Conservation (phyloP, 768 basidiomycete species). For the Mycena vulgaris region DNA sequence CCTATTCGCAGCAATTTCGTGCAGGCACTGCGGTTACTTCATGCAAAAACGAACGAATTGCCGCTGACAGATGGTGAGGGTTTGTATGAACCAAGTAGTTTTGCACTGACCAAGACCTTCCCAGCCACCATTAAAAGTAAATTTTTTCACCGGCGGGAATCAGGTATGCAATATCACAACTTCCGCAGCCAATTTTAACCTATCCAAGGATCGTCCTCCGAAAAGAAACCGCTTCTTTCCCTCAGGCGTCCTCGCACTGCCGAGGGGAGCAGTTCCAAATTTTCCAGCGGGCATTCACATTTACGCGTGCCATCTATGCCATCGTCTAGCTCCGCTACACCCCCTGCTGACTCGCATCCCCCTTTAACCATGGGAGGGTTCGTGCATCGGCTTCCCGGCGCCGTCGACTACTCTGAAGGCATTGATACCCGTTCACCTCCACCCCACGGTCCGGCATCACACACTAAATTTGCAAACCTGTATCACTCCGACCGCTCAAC, state of each 20-base stretch:
- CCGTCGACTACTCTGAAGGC: conserved; percentile 2
- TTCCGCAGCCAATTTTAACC: not conserved
- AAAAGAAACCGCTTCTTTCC: conserved; percentile 29
- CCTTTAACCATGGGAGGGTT: conserved; percentile 21
- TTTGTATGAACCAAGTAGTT: no score
- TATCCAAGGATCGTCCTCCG: not conserved
- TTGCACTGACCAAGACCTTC: conserved; percentile 58
- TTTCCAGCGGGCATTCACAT: conserved; percentile 23
- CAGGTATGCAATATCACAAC: conserved; percentile 18
- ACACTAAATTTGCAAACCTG: conserved; percentile 4
- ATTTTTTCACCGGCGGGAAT: conserved; percentile 40
- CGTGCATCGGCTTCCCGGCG: conserved; percentile 12
- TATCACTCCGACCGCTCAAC: conserved; percentile 15
- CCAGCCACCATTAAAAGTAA: conserved; percentile 51
- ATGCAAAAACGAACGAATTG: conserved; percentile 54
- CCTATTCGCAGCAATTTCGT: conserved; percentile 51
- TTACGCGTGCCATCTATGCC: conserved; percentile 28
- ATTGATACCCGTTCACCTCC: not conserved
- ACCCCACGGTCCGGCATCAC: not conserved
- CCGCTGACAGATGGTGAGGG: conserved; percentile 59
- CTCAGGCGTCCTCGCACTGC: conserved; percentile 40
- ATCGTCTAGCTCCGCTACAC: not conserved
- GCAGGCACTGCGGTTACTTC: conserved; percentile 57
- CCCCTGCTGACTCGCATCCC: not conserved
- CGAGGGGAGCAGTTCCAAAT: conserved; percentile 26